Base-by-base conservation (phyloP, 2,329 filamentous ascomycete genomes). In the Fusarium sp. region DNA sequence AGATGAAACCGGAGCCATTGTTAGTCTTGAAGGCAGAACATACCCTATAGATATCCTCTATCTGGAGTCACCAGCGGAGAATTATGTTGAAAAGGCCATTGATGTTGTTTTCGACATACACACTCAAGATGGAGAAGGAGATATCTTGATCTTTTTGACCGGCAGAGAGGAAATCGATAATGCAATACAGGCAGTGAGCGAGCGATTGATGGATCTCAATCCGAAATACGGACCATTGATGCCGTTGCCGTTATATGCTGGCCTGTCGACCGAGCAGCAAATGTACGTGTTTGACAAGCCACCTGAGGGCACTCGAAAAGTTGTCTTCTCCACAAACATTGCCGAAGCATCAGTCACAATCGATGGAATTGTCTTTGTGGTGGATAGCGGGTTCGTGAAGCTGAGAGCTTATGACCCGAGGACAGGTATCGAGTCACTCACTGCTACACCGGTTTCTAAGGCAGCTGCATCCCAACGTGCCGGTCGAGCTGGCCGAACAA, bases 301-400 rank as follows among this genome's bases (percentile, higher is more conserved):
- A 3, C 89, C 92, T 0, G 89, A 92, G 63, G 90, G 94, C 61
- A 94, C 90, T 2, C 87, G 96, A 41, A 98, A 98, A 76, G 92
- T 97, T 39, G 92, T 99, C 35, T 90, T 97, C 69, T 91, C 93
- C 6, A 98, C 96, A 60, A 98, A 98, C 76, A 97, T 98, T 68
- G 94, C 96, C 14, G 96, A 99, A 82, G 95, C 96, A 6, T 97
- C 93, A 3, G 91, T 99, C 43, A 98, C 96, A 17, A 96, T 98
- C 56, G 90, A 96, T 53, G 94, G 93, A 4, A 94, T 98, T 62
- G 90, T 94, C 55, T 97, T 93, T 74, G 95, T 99, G 7, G 82
- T 98, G 49, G 96, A 99, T 78, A 90, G 88, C 53, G 96, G 96
- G 2, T 97, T 93, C 75, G 94, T 96, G 69, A 98, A 98, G 77